Conservation (phyloP, 768 basidiomycete species). For the Suillus plorans region DNA sequence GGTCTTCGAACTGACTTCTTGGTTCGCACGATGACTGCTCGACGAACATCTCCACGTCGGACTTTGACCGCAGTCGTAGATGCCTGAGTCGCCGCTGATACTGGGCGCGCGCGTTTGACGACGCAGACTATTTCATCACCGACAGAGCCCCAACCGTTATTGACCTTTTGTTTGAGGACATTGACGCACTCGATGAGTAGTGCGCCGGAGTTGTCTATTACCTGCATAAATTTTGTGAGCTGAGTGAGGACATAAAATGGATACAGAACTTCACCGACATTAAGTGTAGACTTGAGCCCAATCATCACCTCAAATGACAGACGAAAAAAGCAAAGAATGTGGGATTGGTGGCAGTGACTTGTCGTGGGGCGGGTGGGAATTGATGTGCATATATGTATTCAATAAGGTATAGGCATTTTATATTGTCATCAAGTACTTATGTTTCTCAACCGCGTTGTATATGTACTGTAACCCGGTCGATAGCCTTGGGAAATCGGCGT, state of each 20-base stretch:
- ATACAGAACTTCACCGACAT: slow-evolving; percentile 47
- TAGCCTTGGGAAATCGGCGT: neutral
- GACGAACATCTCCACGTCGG: slow-evolving; percentile 89
- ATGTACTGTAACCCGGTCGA: neutral
- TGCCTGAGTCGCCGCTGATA: slow-evolving; percentile 62
- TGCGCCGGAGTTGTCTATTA: slow-evolving; percentile 97
- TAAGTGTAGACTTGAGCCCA: slow-evolving; percentile 90
- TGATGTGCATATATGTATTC: neutral
- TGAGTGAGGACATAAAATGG: neutral
- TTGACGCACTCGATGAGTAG: slow-evolving; percentile 95
- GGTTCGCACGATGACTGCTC: slow-evolving; percentile 95
- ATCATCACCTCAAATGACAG: slow-evolving; percentile 57
- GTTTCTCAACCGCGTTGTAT: neutral
- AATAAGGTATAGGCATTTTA: neutral
- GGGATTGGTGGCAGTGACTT: neutral
- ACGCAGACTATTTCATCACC: slow-evolving; percentile 97
- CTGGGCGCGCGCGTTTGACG: slow-evolving; percentile 85
- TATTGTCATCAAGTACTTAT: neutral
- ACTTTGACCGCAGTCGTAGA: slow-evolving; percentile 87
- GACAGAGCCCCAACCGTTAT: slow-evolving; percentile 89
- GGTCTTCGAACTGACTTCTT: slow-evolving; percentile 81
- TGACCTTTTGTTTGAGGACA: slow-evolving; percentile 93
- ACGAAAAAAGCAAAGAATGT: neutral
- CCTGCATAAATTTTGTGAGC: slow-evolving; percentile 41
- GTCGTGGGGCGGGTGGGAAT: slow-evolving; percentile 1